Conservation (phyloP, 164 flowering plant species). For the Chimonanthus praecox region DNA sequence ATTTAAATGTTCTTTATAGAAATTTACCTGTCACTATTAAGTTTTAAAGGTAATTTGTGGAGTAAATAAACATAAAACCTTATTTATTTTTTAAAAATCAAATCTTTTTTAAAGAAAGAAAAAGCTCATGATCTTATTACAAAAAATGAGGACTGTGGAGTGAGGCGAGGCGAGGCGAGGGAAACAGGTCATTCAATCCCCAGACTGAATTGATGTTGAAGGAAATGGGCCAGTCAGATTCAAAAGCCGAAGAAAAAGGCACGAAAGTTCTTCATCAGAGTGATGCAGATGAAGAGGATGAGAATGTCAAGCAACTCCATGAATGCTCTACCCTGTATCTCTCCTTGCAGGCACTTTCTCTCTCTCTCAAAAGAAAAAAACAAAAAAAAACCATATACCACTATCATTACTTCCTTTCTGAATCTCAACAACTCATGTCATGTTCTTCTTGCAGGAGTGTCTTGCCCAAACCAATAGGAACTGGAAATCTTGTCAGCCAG, state of each 20-base stretch:
- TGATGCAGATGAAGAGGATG: slow-evolving; percentile 81
- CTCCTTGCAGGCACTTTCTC: slow-evolving; percentile 55
- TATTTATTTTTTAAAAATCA: too few species aligned
- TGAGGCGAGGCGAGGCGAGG: too few species aligned
- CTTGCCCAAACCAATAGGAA: slow-evolving; percentile 52
- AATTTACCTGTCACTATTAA: too few species aligned
- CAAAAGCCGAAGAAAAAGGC: neutral
- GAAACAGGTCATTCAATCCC: too few species aligned
- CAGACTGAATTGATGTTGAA: too few species aligned
- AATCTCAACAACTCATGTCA: neutral
- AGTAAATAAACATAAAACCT: too few species aligned
- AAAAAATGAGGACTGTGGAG: too few species aligned
- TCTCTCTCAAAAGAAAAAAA: slow-evolving; percentile 19
- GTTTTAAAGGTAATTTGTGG: too few species aligned
- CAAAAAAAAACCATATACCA: slow-evolving; percentile 6
- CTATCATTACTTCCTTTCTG: neutral
- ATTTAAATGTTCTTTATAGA: too few species aligned
- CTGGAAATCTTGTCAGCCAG: slow-evolving; percentile 78
- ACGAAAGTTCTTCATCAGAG: slow-evolving; percentile 40
- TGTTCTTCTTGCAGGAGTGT: slow-evolving; percentile 60
- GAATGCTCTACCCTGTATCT: slow-evolving; percentile 72
- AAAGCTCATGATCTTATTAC: too few species aligned
- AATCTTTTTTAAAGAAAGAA: too few species aligned
- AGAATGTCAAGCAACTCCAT: slow-evolving; percentile 75
- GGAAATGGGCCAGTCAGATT: neutral